Conservation (phyloP, 129 eudicot genomes). For the sunflower (Helianthus annuus) region DNA sequence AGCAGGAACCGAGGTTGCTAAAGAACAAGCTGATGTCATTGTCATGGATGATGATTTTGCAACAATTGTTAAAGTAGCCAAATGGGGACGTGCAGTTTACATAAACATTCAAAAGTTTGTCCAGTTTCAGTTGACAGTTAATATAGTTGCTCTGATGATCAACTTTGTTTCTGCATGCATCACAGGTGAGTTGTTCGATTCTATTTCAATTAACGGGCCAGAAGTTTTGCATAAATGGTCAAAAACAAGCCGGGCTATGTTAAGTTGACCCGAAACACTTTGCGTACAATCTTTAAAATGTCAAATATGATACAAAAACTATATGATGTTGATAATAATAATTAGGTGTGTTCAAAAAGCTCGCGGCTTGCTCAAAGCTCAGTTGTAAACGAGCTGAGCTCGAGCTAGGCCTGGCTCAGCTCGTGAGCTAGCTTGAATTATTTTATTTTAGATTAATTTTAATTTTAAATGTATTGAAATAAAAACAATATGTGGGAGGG, state of each 20-base stretch:
- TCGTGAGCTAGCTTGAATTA: no score
- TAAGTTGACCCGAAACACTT: neutral
- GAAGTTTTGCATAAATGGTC: neutral
- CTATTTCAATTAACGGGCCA: neutral
- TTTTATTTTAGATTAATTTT: no score
- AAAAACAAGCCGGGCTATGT: neutral
- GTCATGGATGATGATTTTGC: conserved; percentile 86
- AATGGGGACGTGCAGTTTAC: conserved; percentile 97
- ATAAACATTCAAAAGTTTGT: conserved; percentile 97
- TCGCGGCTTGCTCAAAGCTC: no score
- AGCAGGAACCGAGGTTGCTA: conserved; percentile 99
- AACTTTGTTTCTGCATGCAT: conserved; percentile 88
- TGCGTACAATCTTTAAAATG: neutral
- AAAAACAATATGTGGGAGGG: no score
- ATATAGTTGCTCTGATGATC: conserved; percentile 92
- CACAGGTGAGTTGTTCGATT: conserved; percentile 48
- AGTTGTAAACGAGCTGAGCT: no score
- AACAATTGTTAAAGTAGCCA: conserved; percentile 87
- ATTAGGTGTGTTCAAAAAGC: no score
- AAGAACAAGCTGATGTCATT: conserved; percentile 91
- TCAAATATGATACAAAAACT: neutral
- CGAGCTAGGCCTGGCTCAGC: no score
- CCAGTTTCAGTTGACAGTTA: conserved; percentile 95
- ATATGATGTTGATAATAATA: neutral
- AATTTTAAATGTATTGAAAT: no score